Evolutionary conservation across 2,329 filamentous ascomycete genomes (phyloP), one percentile per base, ranked within the genome.

Genomic region (Botrytis galanthina): DNA sequence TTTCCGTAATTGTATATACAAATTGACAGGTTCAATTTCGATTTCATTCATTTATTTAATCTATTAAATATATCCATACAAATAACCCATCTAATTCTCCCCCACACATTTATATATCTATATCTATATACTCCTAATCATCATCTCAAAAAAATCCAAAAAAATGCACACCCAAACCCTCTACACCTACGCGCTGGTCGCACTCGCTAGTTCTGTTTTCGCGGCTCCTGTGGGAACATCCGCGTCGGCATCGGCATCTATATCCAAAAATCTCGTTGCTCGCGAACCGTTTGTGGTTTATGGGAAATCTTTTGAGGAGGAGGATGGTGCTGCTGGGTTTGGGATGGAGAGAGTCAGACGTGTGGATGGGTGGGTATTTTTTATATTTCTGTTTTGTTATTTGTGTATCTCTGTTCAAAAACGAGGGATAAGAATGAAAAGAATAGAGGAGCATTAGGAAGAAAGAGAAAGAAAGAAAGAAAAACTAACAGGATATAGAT

Each of bases 201-300:
- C 48, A 54, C 0, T 54, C 26, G 26, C 48, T 3, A 54, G 48
- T 7, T 54, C 26, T 5, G 26, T 54, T n/a, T 26, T 54, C 48
- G 48, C 48, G 12, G 48, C 48, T 54, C 48, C 48, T 2, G 26
- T 54, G 0, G 48, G 26, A n/a, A 54, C 5, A 51, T 16, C 26
- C 4, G 2, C 12, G 16, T n/a, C 48, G 2, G 2, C 12, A n/a
- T n/a, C 48, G 2, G 2, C 3, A n/a, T 54, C 48, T 1, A 12
- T n/a, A n/a, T n/a, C 48, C 48, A n/a, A 54, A 5, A n/a, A 54
- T 14, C 26, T 54, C 0, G 26, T n/a, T 7, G 48, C 48, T 54
- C 26, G 48, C 7, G 48, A n/a, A n/a, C 48, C 48, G 3, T 54
- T 54, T 16, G 48, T 54, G 10, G 26, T 54, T n/a, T 54, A 54